Conservation (phyloP, 257 asterid genomes). For the Plantago ovata region DNA sequence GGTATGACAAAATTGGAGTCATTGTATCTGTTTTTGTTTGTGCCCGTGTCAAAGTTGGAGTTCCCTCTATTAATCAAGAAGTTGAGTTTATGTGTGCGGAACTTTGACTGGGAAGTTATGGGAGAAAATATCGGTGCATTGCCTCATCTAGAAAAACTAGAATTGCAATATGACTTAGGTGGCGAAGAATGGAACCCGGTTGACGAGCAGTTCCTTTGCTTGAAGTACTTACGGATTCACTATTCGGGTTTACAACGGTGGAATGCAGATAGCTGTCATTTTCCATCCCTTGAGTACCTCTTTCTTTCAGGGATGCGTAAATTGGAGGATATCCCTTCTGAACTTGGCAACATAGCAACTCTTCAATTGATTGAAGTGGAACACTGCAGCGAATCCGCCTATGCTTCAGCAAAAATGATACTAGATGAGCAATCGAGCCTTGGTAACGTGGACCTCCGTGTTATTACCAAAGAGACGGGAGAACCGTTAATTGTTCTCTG, state of each 20-base stretch:
- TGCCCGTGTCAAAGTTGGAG: background rate
- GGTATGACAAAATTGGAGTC: slow-evolving; percentile 1
- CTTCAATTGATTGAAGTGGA: background rate
- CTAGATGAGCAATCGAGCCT: slow-evolving; percentile 19
- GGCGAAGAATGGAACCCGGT: slow-evolving; percentile 7
- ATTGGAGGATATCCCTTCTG: slow-evolving; percentile 16
- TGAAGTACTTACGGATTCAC: background rate
- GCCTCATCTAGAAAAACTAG: slow-evolving; percentile 7
- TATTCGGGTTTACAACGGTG: slow-evolving; percentile 3
- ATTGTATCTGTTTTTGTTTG: background rate
- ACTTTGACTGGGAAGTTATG: slow-evolving; percentile 7
- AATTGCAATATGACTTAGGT: background rate
- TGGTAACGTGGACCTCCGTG: slow-evolving; percentile 13
- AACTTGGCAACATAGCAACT: slow-evolving; percentile 20
- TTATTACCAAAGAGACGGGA: background rate
- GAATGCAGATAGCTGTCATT: slow-evolving; percentile 9
- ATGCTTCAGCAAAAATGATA: slow-evolving; percentile 11
- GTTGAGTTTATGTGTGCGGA: background rate
- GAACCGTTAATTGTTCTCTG: too few species aligned
- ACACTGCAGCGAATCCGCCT: background rate
- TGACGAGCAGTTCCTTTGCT: slow-evolving; percentile 9
- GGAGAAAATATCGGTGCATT: slow-evolving; percentile 2
- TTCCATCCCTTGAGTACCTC: slow-evolving; percentile 13
- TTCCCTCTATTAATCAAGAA: slow-evolving; percentile 4
- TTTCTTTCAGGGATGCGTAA: background rate